Evolutionary conservation across 345 rosid species (phyloP), one percentile per base, ranked within the genome.

Genomic region (Brassica juncea): DNA sequence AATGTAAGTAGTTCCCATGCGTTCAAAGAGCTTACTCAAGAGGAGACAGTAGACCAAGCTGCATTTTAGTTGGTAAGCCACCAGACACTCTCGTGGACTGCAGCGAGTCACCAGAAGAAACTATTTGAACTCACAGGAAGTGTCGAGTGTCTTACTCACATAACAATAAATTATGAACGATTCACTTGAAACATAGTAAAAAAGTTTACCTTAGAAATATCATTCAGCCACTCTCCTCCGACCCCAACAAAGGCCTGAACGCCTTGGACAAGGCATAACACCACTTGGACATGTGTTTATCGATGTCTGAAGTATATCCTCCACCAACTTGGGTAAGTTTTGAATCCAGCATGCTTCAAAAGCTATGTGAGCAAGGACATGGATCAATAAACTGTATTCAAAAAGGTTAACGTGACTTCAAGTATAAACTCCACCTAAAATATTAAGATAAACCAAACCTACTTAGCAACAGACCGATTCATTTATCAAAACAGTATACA

Each of bases 1-100:
- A 82, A 94, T 86, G 84, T 91, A 92, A 57, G 99, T 94, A 83
- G 97, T 97, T 77, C 99, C 97, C 99, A 94, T 87, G 68, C 94
- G 95, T 76, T 94, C 99, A 87, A 94, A 94, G 63, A 94, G 85
- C 83, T 78, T 92, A 89, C 97, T 89, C 82, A 94, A 84, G 71
- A 6, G 99, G 99, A 32, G 98, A 94, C 62, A 91, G 85, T 77
- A 92, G 84, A 74, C 98, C 98, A 75, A 88, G 89, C 86, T 85
- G 97, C 87, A 87, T 44, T 62, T 89, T 83, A 76, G 87, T 70
- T 30, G 93, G 85, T 75, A 92, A 79, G 78, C 88, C 90, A 78
- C 89, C 70, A 71, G 92, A 77, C 66, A 88, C 77, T 78, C 81
- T 86, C 72, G 88, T 37, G 21, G 94, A 85, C 98, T 91, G 87